These are phyloP conservation scores for Musa schizocarpa DNA, from an alignment of 176 grass and related monocot species.

Conservation along the genomic window DNA sequence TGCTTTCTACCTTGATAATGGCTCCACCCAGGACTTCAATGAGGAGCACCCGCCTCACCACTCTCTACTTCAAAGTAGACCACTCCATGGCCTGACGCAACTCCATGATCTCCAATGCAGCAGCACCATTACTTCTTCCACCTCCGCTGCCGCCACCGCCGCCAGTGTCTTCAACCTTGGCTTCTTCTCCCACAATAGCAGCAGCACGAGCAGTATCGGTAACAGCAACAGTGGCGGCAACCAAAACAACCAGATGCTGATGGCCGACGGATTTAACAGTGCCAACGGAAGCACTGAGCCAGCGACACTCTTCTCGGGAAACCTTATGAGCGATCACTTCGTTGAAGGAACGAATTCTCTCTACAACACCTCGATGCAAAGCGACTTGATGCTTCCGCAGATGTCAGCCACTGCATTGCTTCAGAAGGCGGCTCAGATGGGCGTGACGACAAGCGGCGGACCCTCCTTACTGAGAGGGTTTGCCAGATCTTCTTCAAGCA, in stretches of 20 bases:
- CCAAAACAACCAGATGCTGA: conserved; percentile 6
- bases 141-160: background rate
- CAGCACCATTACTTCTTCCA: conserved; percentile 8
- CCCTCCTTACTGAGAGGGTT: conserved; percentile 45
- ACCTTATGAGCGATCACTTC: conserved; percentile 49
- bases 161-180: conserved; percentile 55
- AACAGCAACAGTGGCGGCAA: background rate
- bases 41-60: conserved; percentile 26
- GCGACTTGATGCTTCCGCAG: conserved; percentile 54
- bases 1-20: conserved; percentile 3
- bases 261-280: background rate
- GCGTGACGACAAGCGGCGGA: conserved; percentile 55
- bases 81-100: conserved; percentile 90
- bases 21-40: conserved; percentile 47
- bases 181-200: conserved; percentile 51
- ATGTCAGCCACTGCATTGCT: conserved; percentile 94
- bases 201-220: conserved; percentile 6
- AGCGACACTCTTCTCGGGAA: conserved; percentile 48
- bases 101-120: conserved; percentile 69
- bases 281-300: background rate
- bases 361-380: conserved; percentile 39
- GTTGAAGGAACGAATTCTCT: conserved; percentile 17
- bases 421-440: conserved; percentile 95
- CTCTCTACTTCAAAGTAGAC: conserved; percentile 53
- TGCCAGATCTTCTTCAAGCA: conserved; percentile 23